Percentiles rank a stretch among this genome's conserved stretches.
Evolutionary conservation across 345 rosid genomes (phyloP).

Genomic region (Eucalyptus erythrocorys): DNA sequence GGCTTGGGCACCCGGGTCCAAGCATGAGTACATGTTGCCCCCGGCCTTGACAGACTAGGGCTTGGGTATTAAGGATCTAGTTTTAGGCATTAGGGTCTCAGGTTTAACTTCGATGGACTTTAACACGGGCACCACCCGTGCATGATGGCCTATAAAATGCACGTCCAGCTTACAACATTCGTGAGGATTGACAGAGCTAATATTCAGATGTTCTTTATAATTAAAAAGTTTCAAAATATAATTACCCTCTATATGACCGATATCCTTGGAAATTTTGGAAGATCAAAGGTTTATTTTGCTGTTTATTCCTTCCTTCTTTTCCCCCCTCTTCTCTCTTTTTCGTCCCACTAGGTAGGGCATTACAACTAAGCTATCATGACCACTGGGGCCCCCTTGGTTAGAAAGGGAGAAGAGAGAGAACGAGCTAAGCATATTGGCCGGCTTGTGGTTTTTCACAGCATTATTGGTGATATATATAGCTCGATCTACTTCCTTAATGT

Average conservation of each 20-base stretch:
- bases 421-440: background rate
- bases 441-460: background rate
- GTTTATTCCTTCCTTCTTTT: background rate
- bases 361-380: background rate
- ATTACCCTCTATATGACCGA: background rate
- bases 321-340: background rate
- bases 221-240: background rate
- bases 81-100: background rate
- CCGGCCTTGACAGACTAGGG: fast-evolving
- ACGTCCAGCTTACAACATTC: background rate
- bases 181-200: background rate
- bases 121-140: background rate
- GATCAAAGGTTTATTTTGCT: background rate
- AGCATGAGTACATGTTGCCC: background rate
- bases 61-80: background rate
- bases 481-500: background rate
- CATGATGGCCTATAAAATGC: background rate
- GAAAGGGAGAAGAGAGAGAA: background rate
- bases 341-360: background rate
- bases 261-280: background rate
- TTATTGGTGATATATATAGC: background rate
- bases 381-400: background rate
- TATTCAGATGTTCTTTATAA: background rate
- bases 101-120: fast-evolving
- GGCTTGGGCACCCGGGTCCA: background rate